These are phyloP conservation scores for Myxozyma geophila DNA, from an alignment of 805 yeast genomes.

Conservation along the genomic window DNA sequence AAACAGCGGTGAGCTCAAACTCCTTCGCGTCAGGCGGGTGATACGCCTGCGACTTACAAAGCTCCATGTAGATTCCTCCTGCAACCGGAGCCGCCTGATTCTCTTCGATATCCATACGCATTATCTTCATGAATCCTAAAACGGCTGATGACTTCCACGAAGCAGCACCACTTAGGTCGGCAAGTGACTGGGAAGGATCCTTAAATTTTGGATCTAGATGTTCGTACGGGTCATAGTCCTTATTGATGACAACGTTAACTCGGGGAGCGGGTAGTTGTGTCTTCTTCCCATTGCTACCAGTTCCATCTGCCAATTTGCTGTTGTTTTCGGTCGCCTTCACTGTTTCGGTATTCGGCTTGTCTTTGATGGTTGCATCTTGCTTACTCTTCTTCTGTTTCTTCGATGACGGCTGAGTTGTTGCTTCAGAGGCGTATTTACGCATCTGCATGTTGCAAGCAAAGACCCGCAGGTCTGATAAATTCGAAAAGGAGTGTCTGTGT, in stretches of 20 bases:
- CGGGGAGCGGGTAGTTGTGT: conserved; percentile 23
- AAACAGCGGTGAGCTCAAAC: conserved; percentile 71
- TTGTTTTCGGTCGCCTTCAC: not conserved
- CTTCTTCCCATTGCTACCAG: not conserved
- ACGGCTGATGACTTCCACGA: conserved; percentile 24
- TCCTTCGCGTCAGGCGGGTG: conserved; percentile 58
- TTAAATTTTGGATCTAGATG: not conserved
- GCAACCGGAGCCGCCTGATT: conserved; percentile 94
- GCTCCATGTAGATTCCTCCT: conserved; percentile 82
- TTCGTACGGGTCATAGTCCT: conserved; percentile 28
- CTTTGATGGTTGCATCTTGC: not conserved
- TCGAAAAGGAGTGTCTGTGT: no score
- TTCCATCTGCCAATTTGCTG: not conserved
- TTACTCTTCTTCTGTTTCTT: not conserved
- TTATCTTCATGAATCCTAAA: conserved; percentile 44
- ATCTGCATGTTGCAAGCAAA: not conserved
- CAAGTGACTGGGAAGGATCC: conserved; percentile 20
- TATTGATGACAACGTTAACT: conserved; percentile 14
- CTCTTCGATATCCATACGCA: conserved; percentile 87
- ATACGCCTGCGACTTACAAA: conserved; percentile 80
- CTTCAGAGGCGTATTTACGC: not conserved
- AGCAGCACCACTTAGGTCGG: conserved; percentile 26
- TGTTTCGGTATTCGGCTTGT: not conserved
- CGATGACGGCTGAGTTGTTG: not conserved
- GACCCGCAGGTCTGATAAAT: not conserved